Evolutionary conservation across 75 land plant species (phyloP), one percentile per base, ranked within the genome.

Genomic region (Cryptomeria japonica): DNA sequence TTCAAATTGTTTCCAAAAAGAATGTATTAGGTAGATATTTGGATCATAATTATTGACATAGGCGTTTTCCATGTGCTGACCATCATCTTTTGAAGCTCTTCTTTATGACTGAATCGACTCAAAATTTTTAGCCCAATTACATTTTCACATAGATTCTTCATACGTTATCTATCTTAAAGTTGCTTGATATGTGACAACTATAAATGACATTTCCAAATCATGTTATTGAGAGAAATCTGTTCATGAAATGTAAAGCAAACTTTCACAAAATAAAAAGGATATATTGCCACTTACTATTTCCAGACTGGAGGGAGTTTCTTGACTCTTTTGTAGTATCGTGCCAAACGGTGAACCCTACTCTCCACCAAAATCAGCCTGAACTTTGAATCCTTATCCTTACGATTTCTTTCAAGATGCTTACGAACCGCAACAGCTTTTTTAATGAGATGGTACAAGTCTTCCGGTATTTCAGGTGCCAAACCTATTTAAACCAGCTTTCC

Each of bases 301-400:
- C 92, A 93, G 84, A 87, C 91, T 73, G 94, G 96, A 3, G 94
- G 94, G 39, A 94, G 93, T 91, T 95, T 94, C 90, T 95, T 94
- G 86, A 94, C 93, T 85, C 92, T 86, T 91, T 95, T 95, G 93
- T 94, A 94, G 90, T 95, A 95, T 64, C 96, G 90, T 22, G 94
- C 96, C 49, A 95, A 87, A 14, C 96, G 93, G 90, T 94, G 96
- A 55, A 95, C 94, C 83, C 96, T 89, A 91, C 95, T 94, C 93
- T 95, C 96, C 31, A 95, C 93, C 31, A 95, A 85, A 85, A 95
- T 94, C 77, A 95, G 73, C 79, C 96, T 87, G 82, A 95, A 95
- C 89, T 95, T 95, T 36, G 96, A 95, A 83, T 95, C 96, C 93
- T 94, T 95, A 77, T 95, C 96, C 93, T 95, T 95, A 80, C 96